Conservation (phyloP, 2,329 filamentous ascomycete species). For the Pyricularia pennisetigena region DNA sequence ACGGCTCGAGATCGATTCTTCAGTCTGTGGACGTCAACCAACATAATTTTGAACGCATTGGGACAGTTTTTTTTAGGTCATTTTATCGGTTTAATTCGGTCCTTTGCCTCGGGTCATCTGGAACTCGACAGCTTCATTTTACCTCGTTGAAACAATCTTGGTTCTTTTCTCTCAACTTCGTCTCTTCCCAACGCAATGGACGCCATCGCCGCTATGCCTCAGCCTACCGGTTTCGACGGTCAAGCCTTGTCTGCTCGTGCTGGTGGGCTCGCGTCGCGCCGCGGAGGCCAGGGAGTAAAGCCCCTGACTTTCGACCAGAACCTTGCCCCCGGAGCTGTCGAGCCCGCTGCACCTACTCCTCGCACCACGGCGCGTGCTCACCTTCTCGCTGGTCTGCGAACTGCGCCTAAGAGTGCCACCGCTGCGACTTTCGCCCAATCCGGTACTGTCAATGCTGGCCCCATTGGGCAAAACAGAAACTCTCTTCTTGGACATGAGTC, state of each 20-base stretch:
- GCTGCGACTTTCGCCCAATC: conserved; percentile 52
- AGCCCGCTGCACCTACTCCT: conserved; percentile 66
- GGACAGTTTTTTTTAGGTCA: conserved; percentile 2
- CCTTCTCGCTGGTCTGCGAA: conserved; percentile 84
- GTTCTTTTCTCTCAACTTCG: not conserved
- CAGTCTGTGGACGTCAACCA: not conserved
- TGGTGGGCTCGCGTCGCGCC: conserved; percentile 72
- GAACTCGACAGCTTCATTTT: conserved; percentile 3
- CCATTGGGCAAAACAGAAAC: conserved; percentile 33
- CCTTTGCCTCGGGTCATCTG: conserved; percentile 2
- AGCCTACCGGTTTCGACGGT: conserved; percentile 61
- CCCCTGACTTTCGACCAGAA: conserved; percentile 69
- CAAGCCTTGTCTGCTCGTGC: conserved; percentile 56
- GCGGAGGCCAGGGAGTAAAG: conserved; percentile 83
- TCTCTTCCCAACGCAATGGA: conserved; percentile 47
- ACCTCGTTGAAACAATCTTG: not conserved
- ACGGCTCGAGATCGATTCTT: conserved; percentile 3
- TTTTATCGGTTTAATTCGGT: conserved; percentile 1
- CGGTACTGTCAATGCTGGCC: conserved; percentile 9
- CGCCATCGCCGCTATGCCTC: conserved; percentile 99
- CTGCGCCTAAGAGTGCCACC: conserved; percentile 79
- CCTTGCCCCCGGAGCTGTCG: conserved; percentile 59
- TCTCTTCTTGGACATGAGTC: conserved; percentile 28
- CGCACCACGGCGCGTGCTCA: conserved; percentile 84
- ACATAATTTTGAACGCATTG: not conserved